phyloP scores from a whole-genome alignment of 768 basidiomycete species.

The Hericium rajendrae region DNA sequence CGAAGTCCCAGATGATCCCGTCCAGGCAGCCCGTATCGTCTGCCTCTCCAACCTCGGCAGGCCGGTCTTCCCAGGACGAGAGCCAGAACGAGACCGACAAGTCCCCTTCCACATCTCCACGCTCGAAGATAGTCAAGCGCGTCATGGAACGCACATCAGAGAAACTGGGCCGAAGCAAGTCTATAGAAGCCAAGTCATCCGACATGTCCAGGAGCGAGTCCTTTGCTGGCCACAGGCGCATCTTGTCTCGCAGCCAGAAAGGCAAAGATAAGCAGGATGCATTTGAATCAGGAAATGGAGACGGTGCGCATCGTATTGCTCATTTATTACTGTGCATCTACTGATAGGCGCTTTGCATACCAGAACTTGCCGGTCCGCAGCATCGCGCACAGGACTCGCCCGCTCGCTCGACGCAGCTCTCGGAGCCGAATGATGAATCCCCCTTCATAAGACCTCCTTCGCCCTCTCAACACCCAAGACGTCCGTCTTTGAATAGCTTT shows the following conservation, averaged over 20 bases:
- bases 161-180: slow-evolving; percentile 48
- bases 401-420: slow-evolving; percentile 2
- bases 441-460: slow-evolving; percentile 71
- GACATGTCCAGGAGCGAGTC: slow-evolving; percentile 21
- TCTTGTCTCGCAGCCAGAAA: slow-evolving; percentile 48
- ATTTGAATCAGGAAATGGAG: slow-evolving; percentile 24
- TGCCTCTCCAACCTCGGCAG: background rate
- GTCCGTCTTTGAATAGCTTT: slow-evolving; percentile 44
- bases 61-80: slow-evolving; percentile 6
- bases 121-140: slow-evolving; percentile 18
- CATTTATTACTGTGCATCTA: background rate
- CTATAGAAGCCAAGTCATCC: slow-evolving; percentile 12
- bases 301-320: background rate
- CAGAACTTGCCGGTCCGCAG: background rate
- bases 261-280: slow-evolving; percentile 36
- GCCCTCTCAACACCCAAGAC: slow-evolving; percentile 36
- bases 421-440: slow-evolving; percentile 35
- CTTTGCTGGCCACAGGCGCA: slow-evolving; percentile 33
- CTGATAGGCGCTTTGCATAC: background rate
- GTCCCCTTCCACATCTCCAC: slow-evolving; percentile 2
- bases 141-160: slow-evolving; percentile 48
- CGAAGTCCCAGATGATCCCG: background rate
- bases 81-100: slow-evolving; percentile 4
- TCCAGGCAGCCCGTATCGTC: background rate
- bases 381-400: background rate